These are phyloP conservation scores for Zalerion maritima DNA, from an alignment of 495 filamentous ascomycete species.

Conservation along the genomic window DNA sequence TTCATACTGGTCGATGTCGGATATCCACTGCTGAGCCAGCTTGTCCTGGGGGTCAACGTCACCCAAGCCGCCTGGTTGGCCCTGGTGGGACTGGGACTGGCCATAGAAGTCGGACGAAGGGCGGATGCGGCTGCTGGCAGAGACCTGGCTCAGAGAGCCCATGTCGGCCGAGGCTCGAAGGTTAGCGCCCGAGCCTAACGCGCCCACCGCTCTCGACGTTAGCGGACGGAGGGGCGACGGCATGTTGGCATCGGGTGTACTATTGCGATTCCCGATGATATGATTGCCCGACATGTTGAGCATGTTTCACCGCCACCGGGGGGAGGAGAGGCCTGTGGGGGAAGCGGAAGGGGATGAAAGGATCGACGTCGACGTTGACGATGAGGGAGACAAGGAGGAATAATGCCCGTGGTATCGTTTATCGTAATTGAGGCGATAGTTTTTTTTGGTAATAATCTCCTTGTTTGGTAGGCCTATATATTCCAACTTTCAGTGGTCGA, in stretches of 20 bases:
- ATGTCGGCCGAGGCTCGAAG: conserved; percentile 94
- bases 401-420: neutral
- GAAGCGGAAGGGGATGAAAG: conserved; percentile 15
- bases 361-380: conserved; percentile 3
- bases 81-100: conserved; percentile 46
- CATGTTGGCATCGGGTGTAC: conserved; percentile 77
- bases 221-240: conserved; percentile 84
- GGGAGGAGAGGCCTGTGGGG: conserved; percentile 7
- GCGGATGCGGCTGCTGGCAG: conserved; percentile 69
- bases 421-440: neutral
- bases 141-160: conserved; percentile 66
- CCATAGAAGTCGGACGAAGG: conserved; percentile 92
- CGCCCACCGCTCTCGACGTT: conserved; percentile 60
- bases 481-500: no score
- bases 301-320: conserved; percentile 19
- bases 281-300: conserved; percentile 50
- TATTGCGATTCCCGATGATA: conserved; percentile 84
- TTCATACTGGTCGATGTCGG: conserved; percentile 97
- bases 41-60: conserved; percentile 78
- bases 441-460: conserved; percentile 6
- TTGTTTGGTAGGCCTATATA: no score
- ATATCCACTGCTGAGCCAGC: conserved; percentile 94
- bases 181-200: conserved; percentile 65
- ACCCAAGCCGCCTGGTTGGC: conserved; percentile 39
- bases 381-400: neutral